Percentiles rank a stretch among this genome's conserved stretches.
phyloP scores from a whole-genome alignment of 768 basidiomycete genomes.

The Rhizopogon roseolus region DNA sequence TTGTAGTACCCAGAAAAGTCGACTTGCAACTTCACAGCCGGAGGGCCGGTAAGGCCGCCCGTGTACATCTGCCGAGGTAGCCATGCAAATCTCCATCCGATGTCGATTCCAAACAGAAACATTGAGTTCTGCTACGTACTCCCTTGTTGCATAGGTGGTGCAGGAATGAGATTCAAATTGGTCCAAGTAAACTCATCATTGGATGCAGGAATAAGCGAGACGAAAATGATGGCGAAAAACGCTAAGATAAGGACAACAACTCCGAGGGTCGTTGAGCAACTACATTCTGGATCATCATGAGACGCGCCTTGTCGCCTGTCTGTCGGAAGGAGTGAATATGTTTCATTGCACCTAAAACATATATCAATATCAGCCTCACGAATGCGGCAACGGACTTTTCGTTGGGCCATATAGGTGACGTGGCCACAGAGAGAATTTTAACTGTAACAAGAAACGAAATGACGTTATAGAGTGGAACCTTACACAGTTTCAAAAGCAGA shows the following conservation, averaged over 20 bases:
- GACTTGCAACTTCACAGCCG: conserved; percentile 20
- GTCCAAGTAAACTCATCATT: conserved; percentile 10
- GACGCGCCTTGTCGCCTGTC: background rate
- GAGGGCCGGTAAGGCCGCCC: conserved; percentile 13
- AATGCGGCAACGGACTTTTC: too few relatives aligned
- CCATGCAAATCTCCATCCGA: conserved; percentile 17
- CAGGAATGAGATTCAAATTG: conserved; percentile 15
- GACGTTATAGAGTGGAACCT: background rate
- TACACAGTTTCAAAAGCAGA: background rate
- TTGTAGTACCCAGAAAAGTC: background rate
- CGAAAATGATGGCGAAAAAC: background rate
- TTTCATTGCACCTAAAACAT: background rate
- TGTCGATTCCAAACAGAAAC: conserved; percentile 22
- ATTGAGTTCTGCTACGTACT: conserved; percentile 23
- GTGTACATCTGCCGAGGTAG: conserved; percentile 15
- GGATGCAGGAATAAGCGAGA: background rate
- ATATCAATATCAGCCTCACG: background rate
- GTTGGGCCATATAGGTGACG: too few relatives aligned
- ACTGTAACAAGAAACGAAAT: background rate
- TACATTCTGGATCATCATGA: background rate
- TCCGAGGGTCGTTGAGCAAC: background rate
- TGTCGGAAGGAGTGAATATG: background rate
- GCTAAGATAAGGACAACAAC: background rate
- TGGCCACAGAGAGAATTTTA: too few relatives aligned
- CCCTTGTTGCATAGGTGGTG: conserved; percentile 21